Percentiles rank a stretch among this genome's conserved stretches.
Evolutionary conservation across 2,329 filamentous ascomycete genomes (phyloP).

Genomic region (Hirsutella minnesotensis): DNA sequence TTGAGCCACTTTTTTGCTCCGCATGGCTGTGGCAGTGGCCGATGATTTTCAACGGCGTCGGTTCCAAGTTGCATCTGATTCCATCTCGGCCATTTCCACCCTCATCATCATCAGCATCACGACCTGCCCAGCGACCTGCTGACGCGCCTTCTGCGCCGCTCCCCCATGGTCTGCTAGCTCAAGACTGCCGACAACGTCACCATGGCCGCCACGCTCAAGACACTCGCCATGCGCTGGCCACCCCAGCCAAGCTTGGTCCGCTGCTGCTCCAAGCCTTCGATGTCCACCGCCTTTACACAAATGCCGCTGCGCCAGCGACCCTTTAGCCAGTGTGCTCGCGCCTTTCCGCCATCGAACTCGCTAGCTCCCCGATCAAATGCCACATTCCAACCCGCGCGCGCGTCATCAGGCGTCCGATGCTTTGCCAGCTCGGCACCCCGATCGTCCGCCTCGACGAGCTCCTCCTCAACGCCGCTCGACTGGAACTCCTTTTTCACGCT

Average conservation of each 20-base stretch:
- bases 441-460: not conserved
- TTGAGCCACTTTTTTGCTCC: not conserved
- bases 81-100: not conserved
- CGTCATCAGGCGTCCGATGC: slow-evolving; percentile 6
- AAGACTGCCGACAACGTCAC: not conserved
- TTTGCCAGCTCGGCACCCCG: slow-evolving; percentile 6
- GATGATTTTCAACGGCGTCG: not conserved
- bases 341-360: slow-evolving; percentile 1
- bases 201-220: slow-evolving; percentile 20
- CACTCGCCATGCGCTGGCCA: slow-evolving; percentile 19
- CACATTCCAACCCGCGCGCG: not conserved
- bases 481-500: slow-evolving; percentile 93
- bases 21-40: not conserved
- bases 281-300: slow-evolving; percentile 15
- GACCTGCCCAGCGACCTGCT: not conserved
- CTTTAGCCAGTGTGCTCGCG: not conserved
- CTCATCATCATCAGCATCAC: not conserved
- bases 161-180: not conserved
- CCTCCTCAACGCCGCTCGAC: slow-evolving; percentile 34
- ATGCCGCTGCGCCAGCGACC: slow-evolving; percentile 3
- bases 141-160: not conserved
- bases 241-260: slow-evolving; percentile 11
- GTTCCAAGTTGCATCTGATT: not conserved
- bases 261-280: slow-evolving; percentile 16
- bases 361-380: not conserved